Percentiles rank a stretch among this genome's conserved stretches.
phyloP scores from a whole-genome alignment of 2,329 filamentous ascomycete species.

The Ramularia collo-cygni region DNA sequence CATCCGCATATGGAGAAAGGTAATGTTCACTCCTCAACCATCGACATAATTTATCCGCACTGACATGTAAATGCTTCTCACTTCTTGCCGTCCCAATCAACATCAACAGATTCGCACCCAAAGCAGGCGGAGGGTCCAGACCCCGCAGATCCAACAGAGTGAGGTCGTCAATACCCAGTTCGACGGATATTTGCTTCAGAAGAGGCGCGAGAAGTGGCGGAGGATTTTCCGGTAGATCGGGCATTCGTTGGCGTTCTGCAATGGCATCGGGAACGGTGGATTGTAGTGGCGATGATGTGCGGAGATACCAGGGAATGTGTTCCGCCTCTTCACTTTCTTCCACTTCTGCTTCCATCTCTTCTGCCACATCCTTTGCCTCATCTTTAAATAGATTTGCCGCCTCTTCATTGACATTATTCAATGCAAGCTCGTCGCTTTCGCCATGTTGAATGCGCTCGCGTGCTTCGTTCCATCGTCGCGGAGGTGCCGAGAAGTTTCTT shows the following conservation, averaged over 20 bases:
- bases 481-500: constrained; percentile 19
- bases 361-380: not conserved
- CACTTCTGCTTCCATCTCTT: constrained; percentile 1
- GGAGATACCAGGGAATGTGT: constrained; percentile 73
- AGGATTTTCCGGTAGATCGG: constrained; percentile 58
- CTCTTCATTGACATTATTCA: constrained; percentile 20
- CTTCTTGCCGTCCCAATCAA: constrained; percentile 84
- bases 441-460: constrained; percentile 14
- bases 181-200: constrained; percentile 70
- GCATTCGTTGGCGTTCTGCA: constrained; percentile 50
- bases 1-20: constrained; percentile 73
- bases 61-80: constrained; percentile 87
- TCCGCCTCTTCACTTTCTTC: constrained; percentile 5
- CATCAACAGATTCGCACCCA: constrained; percentile 88
- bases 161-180: constrained; percentile 79
- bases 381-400: too few relatives aligned
- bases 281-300: constrained; percentile 43
- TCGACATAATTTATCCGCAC: constrained; percentile 79
- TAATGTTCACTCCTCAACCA: constrained; percentile 71
- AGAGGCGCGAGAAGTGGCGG: constrained; percentile 67
- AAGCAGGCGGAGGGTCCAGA: constrained; percentile 76
- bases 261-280: constrained; percentile 38
- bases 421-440: constrained; percentile 13
- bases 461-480: constrained; percentile 15
- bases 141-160: constrained; percentile 73